Evolutionary conservation across 352 stramenopile species (phyloP), one percentile per base, ranked within the genome.

Genomic region (Phytophthora tentaculata): DNA sequence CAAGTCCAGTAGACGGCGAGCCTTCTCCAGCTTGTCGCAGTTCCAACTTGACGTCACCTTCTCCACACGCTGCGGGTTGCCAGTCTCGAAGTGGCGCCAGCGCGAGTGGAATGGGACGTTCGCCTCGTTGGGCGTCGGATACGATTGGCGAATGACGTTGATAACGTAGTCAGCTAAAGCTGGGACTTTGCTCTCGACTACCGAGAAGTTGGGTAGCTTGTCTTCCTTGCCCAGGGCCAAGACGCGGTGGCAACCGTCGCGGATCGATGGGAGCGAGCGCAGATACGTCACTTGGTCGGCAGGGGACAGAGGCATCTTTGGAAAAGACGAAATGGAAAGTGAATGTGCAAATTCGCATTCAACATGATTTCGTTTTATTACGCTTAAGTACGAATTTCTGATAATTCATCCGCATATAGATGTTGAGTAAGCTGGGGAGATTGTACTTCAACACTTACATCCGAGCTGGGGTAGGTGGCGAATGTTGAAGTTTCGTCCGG

Each of bases 11-110:
- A 95, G 64, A 0, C 84, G 76, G 2, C 86, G 81, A 24, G 86
- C 79, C 56, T 79, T 81, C 56, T 90, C 82, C 50, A 80, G 64
- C 20, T 56, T 58, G 37, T 89, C 76, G 56, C 80, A 90, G 43
- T 52, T 53, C 83, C 83, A 90, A 5, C 26, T 66, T 28, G 79
- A 65, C 56, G 74, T 80, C 73, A 90, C 77, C 67, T 76, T 74
- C 9, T 72, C 56, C 5, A 90, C 72, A 9, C 88, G 84, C 9
- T 86, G 62, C 28, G 89, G 70, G 53, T 92, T 84, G 2, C 88
- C 86, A 22, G 83, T 85, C 72, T 96, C 88, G 52, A 96, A 95
- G 67, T 96, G 88, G 45, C 88, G 84, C 55, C 71, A 90, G 50
- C 88, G 76, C 56, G 85, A 94, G 70, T 95, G 88, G 69, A 92